Conservation (phyloP, 768 basidiomycete species). For the Boletus pseudo-olivaceus region DNA sequence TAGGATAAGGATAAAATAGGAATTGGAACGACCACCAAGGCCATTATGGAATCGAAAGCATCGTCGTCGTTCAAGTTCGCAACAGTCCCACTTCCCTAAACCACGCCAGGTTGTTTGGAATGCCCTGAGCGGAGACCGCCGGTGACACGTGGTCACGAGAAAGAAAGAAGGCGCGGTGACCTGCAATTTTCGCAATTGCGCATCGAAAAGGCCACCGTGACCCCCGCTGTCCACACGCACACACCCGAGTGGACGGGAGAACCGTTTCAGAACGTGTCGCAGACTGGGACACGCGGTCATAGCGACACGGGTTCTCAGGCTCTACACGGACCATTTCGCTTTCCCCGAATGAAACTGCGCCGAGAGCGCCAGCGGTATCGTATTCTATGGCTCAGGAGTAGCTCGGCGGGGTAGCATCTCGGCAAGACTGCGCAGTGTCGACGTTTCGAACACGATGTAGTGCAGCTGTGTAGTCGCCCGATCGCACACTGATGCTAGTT, state of each 20-base stretch:
- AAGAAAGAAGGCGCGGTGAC: slow-evolving; percentile 13
- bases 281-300: slow-evolving; percentile 7
- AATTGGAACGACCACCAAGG: background rate
- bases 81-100: background rate
- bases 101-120: background rate
- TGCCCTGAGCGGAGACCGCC: background rate
- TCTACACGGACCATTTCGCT: background rate
- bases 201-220: slow-evolving; percentile 3
- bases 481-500: background rate
- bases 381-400: background rate
- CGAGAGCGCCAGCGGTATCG: background rate
- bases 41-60: background rate
- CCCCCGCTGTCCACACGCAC: background rate
- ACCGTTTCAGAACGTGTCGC: slow-evolving; percentile 10
- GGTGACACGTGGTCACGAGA: background rate
- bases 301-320: slow-evolving; percentile 1
- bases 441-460: background rate
- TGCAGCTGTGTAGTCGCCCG: background rate
- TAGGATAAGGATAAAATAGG: background rate
- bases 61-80: background rate
- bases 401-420: background rate
- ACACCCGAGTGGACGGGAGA: background rate
- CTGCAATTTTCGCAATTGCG: background rate
- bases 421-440: background rate
- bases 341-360: background rate